A percentile compares a stretch with the other conserved stretches of the same genome.
Conservation (phyloP, 495 filamentous ascomycete species). For the Chaetomium tenue region DNA sequence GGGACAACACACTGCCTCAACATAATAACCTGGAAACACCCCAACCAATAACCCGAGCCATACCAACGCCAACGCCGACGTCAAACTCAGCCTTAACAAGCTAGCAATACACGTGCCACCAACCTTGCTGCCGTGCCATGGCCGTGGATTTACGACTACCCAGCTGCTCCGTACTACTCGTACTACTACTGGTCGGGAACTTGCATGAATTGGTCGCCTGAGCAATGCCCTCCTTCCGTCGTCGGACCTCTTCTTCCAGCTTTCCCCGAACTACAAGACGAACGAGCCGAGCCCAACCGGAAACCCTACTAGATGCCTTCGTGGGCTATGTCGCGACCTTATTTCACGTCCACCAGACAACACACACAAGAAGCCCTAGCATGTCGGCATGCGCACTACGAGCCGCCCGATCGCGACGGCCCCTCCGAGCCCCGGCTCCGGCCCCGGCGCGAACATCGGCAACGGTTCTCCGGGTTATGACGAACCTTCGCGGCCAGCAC, state of each 20-base stretch:
- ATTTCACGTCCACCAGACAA: slow-evolving; percentile 35
- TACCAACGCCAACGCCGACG: background rate
- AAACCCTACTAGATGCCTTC: slow-evolving; percentile 39
- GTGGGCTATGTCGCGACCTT: slow-evolving; percentile 51
- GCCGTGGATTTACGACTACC: slow-evolving; percentile 15
- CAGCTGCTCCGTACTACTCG: background rate
- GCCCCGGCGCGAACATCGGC: slow-evolving; percentile 18
- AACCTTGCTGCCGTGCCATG: slow-evolving; percentile 17
- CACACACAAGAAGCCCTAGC: slow-evolving; percentile 11
- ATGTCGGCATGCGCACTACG: slow-evolving; percentile 24
- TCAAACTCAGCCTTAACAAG: background rate
- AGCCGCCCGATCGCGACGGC: slow-evolving; percentile 22
- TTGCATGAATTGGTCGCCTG: slow-evolving; percentile 8
- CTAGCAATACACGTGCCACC: background rate
- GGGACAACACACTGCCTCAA: background rate
- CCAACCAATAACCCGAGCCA: background rate
- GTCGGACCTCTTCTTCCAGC: background rate
- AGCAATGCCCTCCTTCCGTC: slow-evolving; percentile 7
- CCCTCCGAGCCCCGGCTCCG: slow-evolving; percentile 23
- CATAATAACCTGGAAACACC: background rate
- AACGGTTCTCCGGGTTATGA: slow-evolving; percentile 20
- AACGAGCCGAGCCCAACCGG: background rate
- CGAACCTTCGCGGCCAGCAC: slow-evolving; percentile 14
- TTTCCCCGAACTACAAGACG: background rate
- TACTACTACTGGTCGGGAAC: background rate